Evolutionary conservation across 441 rosid species (phyloP), one percentile per base, ranked within the genome.

Genomic region (Omphalea diandra): DNA sequence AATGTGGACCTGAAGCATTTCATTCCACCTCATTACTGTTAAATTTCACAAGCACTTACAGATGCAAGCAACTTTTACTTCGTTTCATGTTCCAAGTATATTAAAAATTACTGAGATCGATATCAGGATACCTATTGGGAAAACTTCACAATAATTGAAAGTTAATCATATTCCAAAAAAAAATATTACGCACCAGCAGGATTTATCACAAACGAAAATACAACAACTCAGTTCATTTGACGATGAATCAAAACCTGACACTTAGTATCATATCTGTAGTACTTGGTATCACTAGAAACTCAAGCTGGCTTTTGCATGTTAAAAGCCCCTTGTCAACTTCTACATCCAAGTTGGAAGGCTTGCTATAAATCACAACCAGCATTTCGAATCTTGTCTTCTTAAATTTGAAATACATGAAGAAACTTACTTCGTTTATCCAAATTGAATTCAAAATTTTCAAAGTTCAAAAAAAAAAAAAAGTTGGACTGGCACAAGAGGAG

Each of bases 141-240:
- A 9, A 3, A 7, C 22, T 5, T 52, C 8, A 6, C 50, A 40
- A 43, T 38, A 35, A 54, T 29, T 22, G 14, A 4, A 36, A 24
- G 11, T 53, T 3, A n/a, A 53, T n/a, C n/a, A 27, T 7, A 66
- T 20, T n/a, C n/a, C n/a, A n/a, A n/a, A n/a, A n/a, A n/a, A n/a
- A n/a, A n/a, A n/a, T n/a, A n/a, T n/a, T n/a, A n/a, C n/a, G 69
- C 56, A 43, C 32, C 55, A 69, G 20, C 20, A 57, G 55, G n/a
- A n/a, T 46, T 57, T 24, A 20, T 12, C 18, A 9, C 14, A 32
- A 31, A 29, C 31, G 57, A 20, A 11, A 11, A 22, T 40, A 69
- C n/a, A 58, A 24, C 1, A 44, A 29, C 31, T 15, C 11, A 40
- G 1, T n/a, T 31, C 20, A 59, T 7, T 31, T 22, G 18, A 32